Conservation (phyloP, 805 yeast species). For the Candida caryicola region DNA sequence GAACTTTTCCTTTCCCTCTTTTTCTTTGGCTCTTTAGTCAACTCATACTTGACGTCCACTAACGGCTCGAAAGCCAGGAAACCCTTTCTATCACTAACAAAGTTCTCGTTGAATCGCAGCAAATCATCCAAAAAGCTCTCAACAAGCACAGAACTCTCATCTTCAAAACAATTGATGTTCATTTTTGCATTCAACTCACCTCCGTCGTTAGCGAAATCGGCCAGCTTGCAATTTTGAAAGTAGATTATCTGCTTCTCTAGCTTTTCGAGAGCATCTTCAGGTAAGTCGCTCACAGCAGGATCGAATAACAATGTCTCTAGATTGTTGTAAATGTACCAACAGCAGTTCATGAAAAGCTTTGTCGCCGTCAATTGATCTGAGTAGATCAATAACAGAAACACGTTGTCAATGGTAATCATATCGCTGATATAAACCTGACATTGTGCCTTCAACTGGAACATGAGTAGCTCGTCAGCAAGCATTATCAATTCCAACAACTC, state of each 20-base stretch:
- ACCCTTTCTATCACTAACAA: slow-evolving; percentile 35
- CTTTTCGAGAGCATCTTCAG: slow-evolving; percentile 21
- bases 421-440: slow-evolving; percentile 61
- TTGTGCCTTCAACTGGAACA: slow-evolving; percentile 55
- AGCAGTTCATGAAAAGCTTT: slow-evolving; percentile 56
- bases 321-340: slow-evolving; percentile 67
- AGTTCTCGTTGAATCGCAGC: slow-evolving; percentile 25
- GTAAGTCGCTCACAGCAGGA: slow-evolving; percentile 24
- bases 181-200: slow-evolving; percentile 15
- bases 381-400: slow-evolving; percentile 51
- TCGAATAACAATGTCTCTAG: slow-evolving; percentile 60
- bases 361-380: slow-evolving; percentile 51
- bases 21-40: slow-evolving; percentile 5
- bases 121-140: slow-evolving; percentile 20
- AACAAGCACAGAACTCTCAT: slow-evolving; percentile 16
- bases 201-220: slow-evolving; percentile 17
- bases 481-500: slow-evolving; percentile 57
- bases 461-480: slow-evolving; percentile 59
- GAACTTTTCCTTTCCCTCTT: slow-evolving; percentile 21
- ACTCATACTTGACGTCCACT: slow-evolving; percentile 29
- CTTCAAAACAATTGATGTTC: slow-evolving; percentile 19
- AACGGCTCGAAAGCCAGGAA: slow-evolving; percentile 33
- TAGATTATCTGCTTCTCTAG: slow-evolving; percentile 28
- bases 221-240: slow-evolving; percentile 26
- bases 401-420: slow-evolving; percentile 58